Evolutionary conservation across 2,329 filamentous ascomycete species (phyloP).

Genomic region (Fusarium pseudonygamai): DNA sequence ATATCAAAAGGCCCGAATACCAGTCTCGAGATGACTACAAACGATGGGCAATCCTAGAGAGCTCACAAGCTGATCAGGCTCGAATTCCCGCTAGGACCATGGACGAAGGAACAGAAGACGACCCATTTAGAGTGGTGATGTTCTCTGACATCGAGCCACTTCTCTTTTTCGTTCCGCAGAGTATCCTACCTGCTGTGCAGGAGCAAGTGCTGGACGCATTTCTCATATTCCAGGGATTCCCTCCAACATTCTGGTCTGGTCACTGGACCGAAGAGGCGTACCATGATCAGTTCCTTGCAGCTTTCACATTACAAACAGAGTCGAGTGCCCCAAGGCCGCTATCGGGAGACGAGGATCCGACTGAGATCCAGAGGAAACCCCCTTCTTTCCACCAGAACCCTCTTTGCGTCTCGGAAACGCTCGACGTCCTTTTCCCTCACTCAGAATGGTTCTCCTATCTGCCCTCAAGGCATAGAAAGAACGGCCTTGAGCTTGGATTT

Average conservation of each 20-base stretch:
- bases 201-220: constrained; percentile 73
- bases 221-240: constrained; percentile 72
- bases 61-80: constrained; percentile 56
- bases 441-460: constrained; percentile 58
- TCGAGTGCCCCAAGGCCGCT: neutral
- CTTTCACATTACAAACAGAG: neutral
- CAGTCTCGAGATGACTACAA: constrained; percentile 58
- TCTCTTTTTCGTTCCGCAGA: constrained; percentile 61
- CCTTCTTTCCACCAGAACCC: constrained; percentile 47
- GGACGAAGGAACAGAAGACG: constrained; percentile 79
- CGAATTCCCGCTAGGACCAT: constrained; percentile 75
- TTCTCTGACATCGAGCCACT: constrained; percentile 77
- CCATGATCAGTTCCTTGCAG: constrained; percentile 45
- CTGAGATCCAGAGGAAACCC: constrained; percentile 36
- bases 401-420: constrained; percentile 47
- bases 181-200: constrained; percentile 48
- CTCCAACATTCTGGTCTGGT: constrained; percentile 54
- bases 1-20: neutral
- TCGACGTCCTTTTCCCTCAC: constrained; percentile 64
- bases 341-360: constrained; percentile 19
- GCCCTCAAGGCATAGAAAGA: constrained; percentile 34
- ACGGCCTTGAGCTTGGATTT: constrained; percentile 55
- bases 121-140: constrained; percentile 84
- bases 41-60: constrained; percentile 65
- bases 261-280: constrained; percentile 45